Evolutionary conservation across 129 eudicot genomes (phyloP), one percentile per base, ranked within the genome.

Genomic region (Centaurea solstitialis): DNA sequence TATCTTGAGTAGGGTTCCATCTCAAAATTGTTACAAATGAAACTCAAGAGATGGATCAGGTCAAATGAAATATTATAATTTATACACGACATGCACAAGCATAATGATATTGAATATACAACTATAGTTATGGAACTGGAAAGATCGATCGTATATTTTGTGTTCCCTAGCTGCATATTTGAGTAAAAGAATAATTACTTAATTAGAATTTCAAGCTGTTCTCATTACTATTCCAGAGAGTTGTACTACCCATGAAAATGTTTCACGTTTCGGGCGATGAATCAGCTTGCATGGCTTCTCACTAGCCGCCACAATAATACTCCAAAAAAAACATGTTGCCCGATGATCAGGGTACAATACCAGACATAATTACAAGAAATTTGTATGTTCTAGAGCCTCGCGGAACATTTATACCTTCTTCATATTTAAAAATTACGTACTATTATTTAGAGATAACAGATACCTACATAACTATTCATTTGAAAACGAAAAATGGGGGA

Each of bases 81-180:
- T 59, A n/a, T n/a, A 59, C 24, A 59, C 20, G 9, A 59, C 23
- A 59, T 7, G 67, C 73, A 68, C 43, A 68, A 68, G 73, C 20
- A 59, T 17, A 7, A 20, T 9, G 18, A 18, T 59, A n/a, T 57
- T 53, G 9, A 57, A 57, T 57, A 57, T 59, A 18, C 22, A 5
- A 59, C 9, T n/a, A 20, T n/a, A n/a, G 23, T 59, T 17, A 59
- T 59, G 23, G 10, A 59, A 59, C 66, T 61, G 23, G 21, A 0
- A 50, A 61, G 26, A 30, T 33, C 6, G 45, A 69, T 43, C 53
- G 40, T 33, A 67, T 68, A 26, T 68, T 26, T 24, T 68, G 72
- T 68, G 8, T 68, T 68, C 28, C 72, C 72, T 68, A 68, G 72
- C 9, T n/a, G 12, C 71, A 67, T 9, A 67, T 67, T 67, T n/a